phyloP scores from a whole-genome alignment of 1,284 basidiomycete genomes.

The Blastosporella zonata region DNA sequence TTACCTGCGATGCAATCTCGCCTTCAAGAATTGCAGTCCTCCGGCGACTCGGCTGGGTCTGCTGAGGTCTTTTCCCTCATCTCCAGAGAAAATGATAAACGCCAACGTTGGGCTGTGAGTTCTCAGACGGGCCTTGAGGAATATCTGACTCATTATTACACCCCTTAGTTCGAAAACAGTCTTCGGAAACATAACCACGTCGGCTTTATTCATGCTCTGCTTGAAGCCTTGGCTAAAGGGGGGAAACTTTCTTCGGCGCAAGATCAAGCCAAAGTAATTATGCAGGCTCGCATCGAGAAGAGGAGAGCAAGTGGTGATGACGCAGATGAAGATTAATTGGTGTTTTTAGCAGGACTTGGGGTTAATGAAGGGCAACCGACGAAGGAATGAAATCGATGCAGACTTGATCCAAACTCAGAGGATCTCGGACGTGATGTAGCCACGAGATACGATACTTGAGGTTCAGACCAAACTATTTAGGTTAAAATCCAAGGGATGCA shows the following conservation, averaged over 20 bases:
- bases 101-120: constrained; percentile 75
- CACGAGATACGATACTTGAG: too few species aligned
- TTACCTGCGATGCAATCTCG: constrained; percentile 63
- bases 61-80: constrained; percentile 60
- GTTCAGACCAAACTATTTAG: too few species aligned
- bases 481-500: too few species aligned
- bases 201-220: constrained; percentile 70
- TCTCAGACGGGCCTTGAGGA: constrained; percentile 5
- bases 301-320: constrained; percentile 47
- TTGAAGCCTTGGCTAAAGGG: constrained; percentile 65
- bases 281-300: constrained; percentile 53
- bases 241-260: constrained; percentile 52
- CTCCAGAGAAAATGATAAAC: constrained; percentile 74
- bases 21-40: constrained; percentile 44
- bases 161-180: constrained; percentile 75
- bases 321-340: constrained; percentile 51
- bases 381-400: too few species aligned
- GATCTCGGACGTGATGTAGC: too few species aligned
- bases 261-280: constrained; percentile 42
- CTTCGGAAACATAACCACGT: constrained; percentile 81
- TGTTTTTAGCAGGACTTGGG: not conserved
- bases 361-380: not conserved
- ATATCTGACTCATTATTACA: constrained; percentile 10
- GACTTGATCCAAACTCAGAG: too few species aligned
- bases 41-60: constrained; percentile 44